phyloP scores from a whole-genome alignment of 2,329 filamentous ascomycete species.

The Talaromyces atroroseus region DNA sequence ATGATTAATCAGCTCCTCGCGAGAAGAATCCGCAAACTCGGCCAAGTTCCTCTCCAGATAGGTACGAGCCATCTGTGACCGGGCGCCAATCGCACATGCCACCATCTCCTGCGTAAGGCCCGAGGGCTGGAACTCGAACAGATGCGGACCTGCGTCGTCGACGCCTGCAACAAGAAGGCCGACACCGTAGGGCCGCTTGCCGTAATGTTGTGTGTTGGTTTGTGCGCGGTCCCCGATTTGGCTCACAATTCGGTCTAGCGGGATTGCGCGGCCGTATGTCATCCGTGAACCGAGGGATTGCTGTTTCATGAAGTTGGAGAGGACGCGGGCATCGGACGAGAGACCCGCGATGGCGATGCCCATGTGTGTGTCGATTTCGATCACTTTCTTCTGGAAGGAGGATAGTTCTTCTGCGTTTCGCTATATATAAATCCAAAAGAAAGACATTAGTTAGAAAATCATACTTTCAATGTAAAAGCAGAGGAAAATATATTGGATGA shows the following conservation, averaged over 20 bases:
- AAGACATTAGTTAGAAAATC: slow-evolving; percentile 12
- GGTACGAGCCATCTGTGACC: slow-evolving; percentile 95
- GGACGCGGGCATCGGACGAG: slow-evolving; percentile 93
- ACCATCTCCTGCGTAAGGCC: slow-evolving; percentile 97
- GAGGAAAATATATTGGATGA: not conserved
- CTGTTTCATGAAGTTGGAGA: slow-evolving; percentile 99
- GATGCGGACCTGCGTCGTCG: slow-evolving; percentile 86
- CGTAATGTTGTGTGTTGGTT: slow-evolving; percentile 96
- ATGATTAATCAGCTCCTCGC: slow-evolving; percentile 86
- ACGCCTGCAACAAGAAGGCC: slow-evolving; percentile 89
- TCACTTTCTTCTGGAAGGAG: slow-evolving; percentile 99
- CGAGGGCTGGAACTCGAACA: slow-evolving; percentile 96
- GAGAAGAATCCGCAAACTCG: slow-evolving; percentile 66
- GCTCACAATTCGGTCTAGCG: slow-evolving; percentile 78
- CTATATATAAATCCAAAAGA: slow-evolving; percentile 50
- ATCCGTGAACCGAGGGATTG: slow-evolving; percentile 94
- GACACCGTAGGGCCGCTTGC: slow-evolving; percentile 92
- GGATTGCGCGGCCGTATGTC: slow-evolving; percentile 91
- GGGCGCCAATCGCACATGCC: slow-evolving; percentile 90
- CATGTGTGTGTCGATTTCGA: slow-evolving; percentile 90
- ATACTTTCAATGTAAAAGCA: not conserved
- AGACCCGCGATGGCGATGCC: slow-evolving; percentile 94
- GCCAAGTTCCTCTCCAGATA: slow-evolving; percentile 93
- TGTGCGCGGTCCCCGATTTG: slow-evolving; percentile 96
- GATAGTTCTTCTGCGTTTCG: slow-evolving; percentile 98